phyloP scores from a whole-genome alignment of 768 basidiomycete species.

The Kwoniella heveanensis region DNA sequence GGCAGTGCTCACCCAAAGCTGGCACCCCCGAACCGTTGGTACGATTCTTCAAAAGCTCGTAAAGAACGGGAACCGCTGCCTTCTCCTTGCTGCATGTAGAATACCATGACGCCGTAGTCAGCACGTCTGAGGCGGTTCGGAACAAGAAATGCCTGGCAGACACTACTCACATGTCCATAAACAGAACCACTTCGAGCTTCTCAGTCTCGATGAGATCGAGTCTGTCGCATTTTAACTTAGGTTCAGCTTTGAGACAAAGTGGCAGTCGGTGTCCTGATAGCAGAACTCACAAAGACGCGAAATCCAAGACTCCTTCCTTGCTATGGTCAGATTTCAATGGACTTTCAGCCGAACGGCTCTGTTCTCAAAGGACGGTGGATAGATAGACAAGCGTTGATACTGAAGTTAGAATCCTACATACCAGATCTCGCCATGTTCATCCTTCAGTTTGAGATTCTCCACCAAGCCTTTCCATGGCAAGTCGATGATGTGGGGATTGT shows the following conservation, averaged over 20 bases:
- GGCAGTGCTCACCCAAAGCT: slow-evolving; percentile 14
- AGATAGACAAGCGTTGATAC: too few relatives aligned
- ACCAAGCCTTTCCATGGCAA: slow-evolving; percentile 19
- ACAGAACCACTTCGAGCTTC: slow-evolving; percentile 14
- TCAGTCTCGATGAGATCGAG: slow-evolving; percentile 13
- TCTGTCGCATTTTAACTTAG: not conserved
- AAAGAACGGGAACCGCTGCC: slow-evolving; percentile 5
- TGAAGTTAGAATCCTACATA: not conserved
- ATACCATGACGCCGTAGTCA: not conserved
- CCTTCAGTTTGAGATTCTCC: slow-evolving; percentile 18
- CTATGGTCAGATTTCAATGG: not conserved
- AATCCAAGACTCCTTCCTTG: slow-evolving; percentile 12
- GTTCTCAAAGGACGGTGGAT: too few relatives aligned
- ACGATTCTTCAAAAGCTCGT: slow-evolving; percentile 13
- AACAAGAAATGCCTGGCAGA: too few relatives aligned
- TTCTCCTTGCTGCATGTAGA: slow-evolving; percentile 9
- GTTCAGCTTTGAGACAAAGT: not conserved
- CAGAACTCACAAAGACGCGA: slow-evolving; percentile 1
- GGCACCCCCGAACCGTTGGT: slow-evolving; percentile 16
- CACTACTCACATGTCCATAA: slow-evolving; percentile 21
- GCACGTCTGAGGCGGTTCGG: too few relatives aligned
- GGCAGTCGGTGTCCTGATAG: not conserved
- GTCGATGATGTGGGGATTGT: slow-evolving; percentile 8
- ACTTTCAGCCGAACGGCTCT: too few relatives aligned
- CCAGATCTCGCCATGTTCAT: slow-evolving; percentile 19